Conservation (phyloP, 257 asterid genomes). For the Coffea eugenioides region DNA sequence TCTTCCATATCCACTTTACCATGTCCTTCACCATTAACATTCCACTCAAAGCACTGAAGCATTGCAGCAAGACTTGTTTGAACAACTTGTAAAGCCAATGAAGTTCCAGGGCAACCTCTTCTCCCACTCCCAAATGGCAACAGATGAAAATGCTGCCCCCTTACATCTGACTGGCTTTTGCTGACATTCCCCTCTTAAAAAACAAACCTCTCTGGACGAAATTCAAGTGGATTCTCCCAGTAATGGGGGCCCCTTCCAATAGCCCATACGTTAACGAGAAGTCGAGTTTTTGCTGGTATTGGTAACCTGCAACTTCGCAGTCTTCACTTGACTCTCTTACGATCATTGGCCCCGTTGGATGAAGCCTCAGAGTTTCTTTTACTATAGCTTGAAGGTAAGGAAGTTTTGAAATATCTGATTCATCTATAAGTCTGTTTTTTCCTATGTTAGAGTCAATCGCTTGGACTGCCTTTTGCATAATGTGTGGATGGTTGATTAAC, state of each 20-base stretch:
- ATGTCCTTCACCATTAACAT: constrained; percentile 20
- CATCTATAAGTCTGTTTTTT: constrained; percentile 40
- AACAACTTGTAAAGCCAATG: constrained; percentile 65
- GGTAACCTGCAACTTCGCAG: constrained; percentile 49
- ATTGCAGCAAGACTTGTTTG: constrained; percentile 57
- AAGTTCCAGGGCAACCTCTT: constrained; percentile 76
- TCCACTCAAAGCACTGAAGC: constrained; percentile 80
- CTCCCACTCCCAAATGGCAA: constrained; percentile 77
- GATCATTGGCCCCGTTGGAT: constrained; percentile 72
- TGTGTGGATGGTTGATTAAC: constrained; percentile 60
- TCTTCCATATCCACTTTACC: constrained; percentile 57
- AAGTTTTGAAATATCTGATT: constrained; percentile 57
- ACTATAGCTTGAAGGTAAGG: constrained; percentile 68
- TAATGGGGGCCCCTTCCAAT: constrained; percentile 53
- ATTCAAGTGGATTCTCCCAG: constrained; percentile 67
- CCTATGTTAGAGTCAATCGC: constrained; percentile 54
- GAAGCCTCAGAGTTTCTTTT: constrained; percentile 76
- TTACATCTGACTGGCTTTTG: constrained; percentile 51
- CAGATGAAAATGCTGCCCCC: constrained; percentile 67
- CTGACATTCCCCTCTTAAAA: constrained; percentile 23
- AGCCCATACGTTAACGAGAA: constrained; percentile 72
- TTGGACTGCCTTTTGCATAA: constrained; percentile 43
- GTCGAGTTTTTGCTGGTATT: constrained; percentile 50
- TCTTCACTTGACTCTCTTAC: constrained; percentile 49
- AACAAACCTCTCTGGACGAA: constrained; percentile 62